These are phyloP conservation scores for Boletellus sp. DNA, from an alignment of 1,284 basidiomycete species.

Conservation along the genomic window DNA sequence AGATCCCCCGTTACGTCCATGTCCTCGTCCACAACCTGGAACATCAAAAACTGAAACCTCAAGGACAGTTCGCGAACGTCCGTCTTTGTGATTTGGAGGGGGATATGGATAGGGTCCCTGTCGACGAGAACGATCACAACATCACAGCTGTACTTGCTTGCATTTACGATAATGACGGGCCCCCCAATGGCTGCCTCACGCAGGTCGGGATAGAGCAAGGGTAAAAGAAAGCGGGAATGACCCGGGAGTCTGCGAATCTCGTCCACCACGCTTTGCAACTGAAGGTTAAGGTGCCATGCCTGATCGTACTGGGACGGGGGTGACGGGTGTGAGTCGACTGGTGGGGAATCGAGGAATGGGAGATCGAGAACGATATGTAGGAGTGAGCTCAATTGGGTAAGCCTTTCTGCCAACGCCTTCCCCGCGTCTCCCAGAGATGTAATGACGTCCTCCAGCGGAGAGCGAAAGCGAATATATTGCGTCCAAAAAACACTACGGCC, in stretches of 20 bases:
- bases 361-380: background rate
- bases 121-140: conserved; percentile 18
- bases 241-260: background rate
- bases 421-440: background rate
- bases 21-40: background rate
- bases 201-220: background rate
- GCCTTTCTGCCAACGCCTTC: background rate
- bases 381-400: background rate
- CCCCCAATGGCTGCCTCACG: conserved; percentile 24
- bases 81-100: conserved; percentile 1
- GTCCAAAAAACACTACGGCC: conserved; percentile 1
- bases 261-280: background rate
- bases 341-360: background rate
- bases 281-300: background rate
- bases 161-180: conserved; percentile 27
- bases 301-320: background rate
- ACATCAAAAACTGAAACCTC: background rate
- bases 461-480: background rate
- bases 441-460: background rate
- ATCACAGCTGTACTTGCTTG: background rate
- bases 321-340: background rate
- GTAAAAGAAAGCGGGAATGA: background rate
- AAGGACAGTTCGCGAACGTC: background rate
- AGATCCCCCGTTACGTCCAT: background rate
- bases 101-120: conserved; percentile 10